Evolutionary conservation across 1,284 basidiomycete genomes (phyloP), one percentile per base, ranked within the genome.

Genomic region (Tetrapyrgos nigripes): DNA sequence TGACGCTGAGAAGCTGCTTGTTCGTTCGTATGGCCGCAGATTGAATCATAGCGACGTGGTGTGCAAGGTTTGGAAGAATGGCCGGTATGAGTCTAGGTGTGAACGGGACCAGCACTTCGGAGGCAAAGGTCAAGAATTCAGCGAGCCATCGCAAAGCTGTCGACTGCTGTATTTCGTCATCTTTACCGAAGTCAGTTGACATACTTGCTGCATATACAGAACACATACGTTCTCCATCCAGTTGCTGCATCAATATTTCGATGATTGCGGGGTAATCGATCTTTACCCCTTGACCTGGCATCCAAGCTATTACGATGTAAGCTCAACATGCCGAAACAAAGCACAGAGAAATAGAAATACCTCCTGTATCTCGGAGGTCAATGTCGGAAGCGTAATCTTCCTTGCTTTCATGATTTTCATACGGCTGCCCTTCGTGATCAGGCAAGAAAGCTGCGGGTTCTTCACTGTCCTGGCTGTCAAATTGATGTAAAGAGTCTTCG

Each of bases 181-280:
- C 94, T 95, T 58, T 62, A 53, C 45, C 50, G 31, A 19, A 29
- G 14, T 54, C 29, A 45, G 31, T 29, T 9, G 47, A 33, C 8
- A 14, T 8, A 53, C 47, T 40, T 8, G 13, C 24, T 21, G 49
- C 19, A 11, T 50, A 40, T n/a, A 14, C 29, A 50, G 24, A 17
- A 11, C 40, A 80, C 92, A 73, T 63, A 96, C 95, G 93, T 67
- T 94, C 90, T 63, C 84, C 86, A 51, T 92, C 88, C 27, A 98
- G 79, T 69, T 98, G 95, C 63, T 89, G 85, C n/a, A 99, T 88
- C 37, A 99, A 79, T 63, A 97, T 98, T 68, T 98, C 94, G 57
- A 98, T 88, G 58, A 99, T 95, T 9, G 94, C 89, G 4, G 89
- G 86, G 72, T 97, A 95, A 73, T 98, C 91, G 60, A 99, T 91